Evolutionary conservation across 2,329 filamentous ascomycete genomes (phyloP), one percentile per base, ranked within the genome.

Genomic region (Exophiala aquamarina): DNA sequence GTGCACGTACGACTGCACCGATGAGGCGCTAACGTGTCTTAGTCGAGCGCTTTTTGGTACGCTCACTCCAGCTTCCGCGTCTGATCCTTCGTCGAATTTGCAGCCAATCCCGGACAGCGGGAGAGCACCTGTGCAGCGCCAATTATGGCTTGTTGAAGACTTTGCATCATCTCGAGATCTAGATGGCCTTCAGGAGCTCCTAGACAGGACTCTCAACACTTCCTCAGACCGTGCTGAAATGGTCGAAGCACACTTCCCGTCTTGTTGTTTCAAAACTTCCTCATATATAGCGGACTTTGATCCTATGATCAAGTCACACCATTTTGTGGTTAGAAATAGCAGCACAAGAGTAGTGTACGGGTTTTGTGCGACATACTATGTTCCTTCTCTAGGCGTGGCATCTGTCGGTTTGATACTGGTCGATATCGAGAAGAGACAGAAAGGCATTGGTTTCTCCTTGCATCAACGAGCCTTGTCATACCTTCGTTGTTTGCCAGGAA

Each of bases 1-100:
- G 33, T 96, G 91, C 72, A 95, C 90, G 0, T 96, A 94, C 66
- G 91, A 96, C 70, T 95, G 95, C 61, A 96, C 91, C 0, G 91
- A 95, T 59, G 92, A 87, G 5, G 89, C 91, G 15, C 81, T 95
- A 71, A 83, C 86, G 50, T 88, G 89, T 1, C 72, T 95, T 3
- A 88, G 93, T 15, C 84, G 89, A 47, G 86, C 89, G 1, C 71
- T 96, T 0, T 91, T 91, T 58, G 91, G 91, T 9, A 88, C 93
- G 50, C 65, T 82, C 17, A 69, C 70, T 1, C 75, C 80, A 0
- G 73, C 72, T 4, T 80, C 80, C 11, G 87, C 89, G 61, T 94
- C 93, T 65, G 78, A 88, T 0, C 80, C 87, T 48, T 29, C 23
- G 8, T 46, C 37, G 14, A 92, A 93, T 60, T 90, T 89, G 11